Evolutionary conservation across 1,284 basidiomycete genomes (phyloP), one percentile per base, ranked within the genome.

Genomic region (Meripilus lineatus): DNA sequence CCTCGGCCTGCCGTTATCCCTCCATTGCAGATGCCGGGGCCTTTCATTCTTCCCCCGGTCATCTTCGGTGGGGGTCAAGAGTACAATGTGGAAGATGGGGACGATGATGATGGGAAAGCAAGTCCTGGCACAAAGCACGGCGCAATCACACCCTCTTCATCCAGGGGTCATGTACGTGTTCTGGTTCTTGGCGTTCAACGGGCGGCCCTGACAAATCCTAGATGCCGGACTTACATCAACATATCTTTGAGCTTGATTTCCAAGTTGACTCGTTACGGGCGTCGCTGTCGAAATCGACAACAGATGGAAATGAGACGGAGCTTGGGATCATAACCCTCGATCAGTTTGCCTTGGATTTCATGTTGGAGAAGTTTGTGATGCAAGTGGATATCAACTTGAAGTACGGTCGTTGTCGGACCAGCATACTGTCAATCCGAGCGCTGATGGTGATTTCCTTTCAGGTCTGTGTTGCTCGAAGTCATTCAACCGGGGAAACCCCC

Each of bases 191-290:
- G 28, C 28, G 10, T 32, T 10, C n/a, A 10, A 32, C 10, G 28
- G 10, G n/a, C n/a, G n/a, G n/a, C 18, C 10, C 34, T 36, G 17
- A 36, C 37, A 21, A 11, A 11, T 11, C 37, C 5, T 49, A 80
- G 76, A 67, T 65, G 44, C 69, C 69, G 6, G 81, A 84, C 50
- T 62, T 89, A 32, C 83, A 79, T 52, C 96, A 98, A 59, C 86
- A 88, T 57, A 76, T 79, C 1, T 92, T 99, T 54, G 90, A 97
- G 65, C 73, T 99, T 51, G 74, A 86, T 40, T 98, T 99, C 66
- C 73, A 83, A 28, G 97, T 99, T 30, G 91, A 93, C 46, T 79
- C 80, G 43, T 72, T 99, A n/a, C 77, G 87, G 43, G 92, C 87
- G 0, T 83, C 86, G 3, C 72, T 99, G 42, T 93, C 78, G 58